phyloP scores from a whole-genome alignment of 768 basidiomycete genomes.

The Exsudoporus frostii region DNA sequence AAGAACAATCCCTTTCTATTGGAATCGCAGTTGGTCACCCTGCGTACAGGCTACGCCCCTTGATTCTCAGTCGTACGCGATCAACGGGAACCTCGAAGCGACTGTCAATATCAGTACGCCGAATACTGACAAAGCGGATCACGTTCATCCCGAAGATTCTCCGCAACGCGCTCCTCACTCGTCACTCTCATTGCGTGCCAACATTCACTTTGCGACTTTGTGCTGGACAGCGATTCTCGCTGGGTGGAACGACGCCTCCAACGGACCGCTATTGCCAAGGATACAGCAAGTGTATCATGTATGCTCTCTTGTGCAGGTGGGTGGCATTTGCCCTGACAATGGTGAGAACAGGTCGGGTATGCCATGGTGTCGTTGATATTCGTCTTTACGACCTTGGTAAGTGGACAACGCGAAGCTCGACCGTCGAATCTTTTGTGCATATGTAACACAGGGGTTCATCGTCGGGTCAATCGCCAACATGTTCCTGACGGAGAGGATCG shows the following conservation, averaged over 20 bases:
- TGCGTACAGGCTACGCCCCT: neutral
- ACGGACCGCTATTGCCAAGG: constrained; percentile 6
- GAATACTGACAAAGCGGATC: no score
- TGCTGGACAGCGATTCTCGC: constrained; percentile 1
- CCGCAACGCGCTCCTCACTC: no score
- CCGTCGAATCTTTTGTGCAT: constrained; percentile 17
- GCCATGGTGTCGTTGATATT: constrained; percentile 56
- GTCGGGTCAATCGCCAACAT: constrained; percentile 43
- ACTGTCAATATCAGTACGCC: neutral
- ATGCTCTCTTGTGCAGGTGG: neutral
- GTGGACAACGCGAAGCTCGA: neutral
- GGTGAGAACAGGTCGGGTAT: constrained; percentile 39
- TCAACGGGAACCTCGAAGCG: neutral
- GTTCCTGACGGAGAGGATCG: constrained; percentile 37
- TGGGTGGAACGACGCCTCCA: constrained; percentile 14
- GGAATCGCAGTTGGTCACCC: neutral
- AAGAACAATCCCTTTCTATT: neutral
- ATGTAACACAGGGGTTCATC: constrained; percentile 36
- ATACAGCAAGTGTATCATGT: constrained; percentile 10
- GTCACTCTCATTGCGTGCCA: neutral
- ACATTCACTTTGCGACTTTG: constrained; percentile 7
- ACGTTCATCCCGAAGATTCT: neutral
- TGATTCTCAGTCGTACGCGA: neutral
- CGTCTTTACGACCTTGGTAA: constrained; percentile 42
- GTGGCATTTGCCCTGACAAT: neutral